These are phyloP conservation scores for Teratosphaeria gauchensis DNA, from an alignment of 2,329 filamentous ascomycete genomes.

Conservation along the genomic window DNA sequence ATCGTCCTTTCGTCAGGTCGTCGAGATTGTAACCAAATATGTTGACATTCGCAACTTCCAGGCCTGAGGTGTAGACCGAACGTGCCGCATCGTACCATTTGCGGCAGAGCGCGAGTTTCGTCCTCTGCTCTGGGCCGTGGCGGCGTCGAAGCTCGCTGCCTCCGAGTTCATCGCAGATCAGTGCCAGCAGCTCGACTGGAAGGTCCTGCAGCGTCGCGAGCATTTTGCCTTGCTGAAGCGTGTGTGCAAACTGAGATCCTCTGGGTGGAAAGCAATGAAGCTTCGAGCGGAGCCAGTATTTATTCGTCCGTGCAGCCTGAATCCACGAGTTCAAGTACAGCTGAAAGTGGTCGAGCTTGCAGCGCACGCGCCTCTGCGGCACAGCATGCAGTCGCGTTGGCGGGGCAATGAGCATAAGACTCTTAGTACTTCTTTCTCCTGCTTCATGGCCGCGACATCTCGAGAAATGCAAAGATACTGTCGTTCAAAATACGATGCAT, in stretches of 20 bases:
- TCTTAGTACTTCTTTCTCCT: too few relatives aligned
- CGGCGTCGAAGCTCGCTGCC: slow-evolving; percentile 13
- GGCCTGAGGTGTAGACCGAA: slow-evolving; percentile 8
- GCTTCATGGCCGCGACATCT: too few relatives aligned
- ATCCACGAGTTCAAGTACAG: background rate
- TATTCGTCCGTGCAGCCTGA: too few relatives aligned
- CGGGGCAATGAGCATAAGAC: too few relatives aligned
- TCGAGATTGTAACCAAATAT: slow-evolving; percentile 8
- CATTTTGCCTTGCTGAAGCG: slow-evolving; percentile 2
- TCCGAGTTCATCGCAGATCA: slow-evolving; percentile 11
- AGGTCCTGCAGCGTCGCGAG: slow-evolving; percentile 7
- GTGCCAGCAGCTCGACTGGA: slow-evolving; percentile 9
- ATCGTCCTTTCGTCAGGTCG: slow-evolving; percentile 3
- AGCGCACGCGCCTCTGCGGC: background rate
- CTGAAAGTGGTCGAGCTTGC: background rate
- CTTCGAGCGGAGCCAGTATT: too few relatives aligned
- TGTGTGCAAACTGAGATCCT: background rate
- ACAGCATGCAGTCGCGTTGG: background rate
- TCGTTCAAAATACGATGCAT: background rate
- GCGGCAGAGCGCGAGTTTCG: slow-evolving; percentile 6
- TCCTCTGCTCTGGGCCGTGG: background rate
- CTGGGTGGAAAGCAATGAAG: background rate
- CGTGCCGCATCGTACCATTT: slow-evolving; percentile 10
- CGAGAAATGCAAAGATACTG: too few relatives aligned
- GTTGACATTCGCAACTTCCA: slow-evolving; percentile 6